Percentiles rank a stretch among this genome's conserved stretches.
phyloP scores from a whole-genome alignment of 164 flowering plant species.

The Houttuynia cordata region DNA sequence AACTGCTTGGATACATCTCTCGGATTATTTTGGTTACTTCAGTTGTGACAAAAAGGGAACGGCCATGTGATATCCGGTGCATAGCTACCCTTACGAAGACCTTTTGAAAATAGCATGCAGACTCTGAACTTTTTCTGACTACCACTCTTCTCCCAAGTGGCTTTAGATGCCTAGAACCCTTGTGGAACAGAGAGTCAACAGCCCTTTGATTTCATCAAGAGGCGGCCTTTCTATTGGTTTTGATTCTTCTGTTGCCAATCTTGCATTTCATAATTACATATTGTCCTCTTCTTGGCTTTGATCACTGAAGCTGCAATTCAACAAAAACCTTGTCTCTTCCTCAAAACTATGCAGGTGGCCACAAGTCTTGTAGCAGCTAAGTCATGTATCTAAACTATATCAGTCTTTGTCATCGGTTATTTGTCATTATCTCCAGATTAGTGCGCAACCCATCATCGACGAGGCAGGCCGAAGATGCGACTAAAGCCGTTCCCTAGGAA shows the following conservation, averaged over 20 bases:
- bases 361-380: background rate
- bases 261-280: background rate
- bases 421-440: background rate
- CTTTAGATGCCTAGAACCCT: background rate
- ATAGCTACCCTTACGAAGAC: too few species aligned
- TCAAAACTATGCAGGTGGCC: background rate
- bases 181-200: background rate
- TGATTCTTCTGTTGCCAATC: background rate
- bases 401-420: background rate
- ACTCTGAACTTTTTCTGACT: too few species aligned
- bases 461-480: constrained; percentile 4
- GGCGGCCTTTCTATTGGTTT: background rate
- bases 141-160: too few species aligned
- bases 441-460: background rate
- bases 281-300: background rate
- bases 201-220: background rate
- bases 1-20: too few species aligned
- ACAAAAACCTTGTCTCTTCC: background rate
- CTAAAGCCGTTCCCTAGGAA: background rate
- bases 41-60: too few species aligned
- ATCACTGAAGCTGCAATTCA: background rate
- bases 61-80: too few species aligned
- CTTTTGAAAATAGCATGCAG: too few species aligned
- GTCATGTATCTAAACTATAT: background rate
- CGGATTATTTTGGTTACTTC: too few species aligned